Percentiles rank a stretch among this genome's conserved stretches.
phyloP scores from a whole-genome alignment of 2,329 filamentous ascomycete species.

The Myotisia sp. region DNA sequence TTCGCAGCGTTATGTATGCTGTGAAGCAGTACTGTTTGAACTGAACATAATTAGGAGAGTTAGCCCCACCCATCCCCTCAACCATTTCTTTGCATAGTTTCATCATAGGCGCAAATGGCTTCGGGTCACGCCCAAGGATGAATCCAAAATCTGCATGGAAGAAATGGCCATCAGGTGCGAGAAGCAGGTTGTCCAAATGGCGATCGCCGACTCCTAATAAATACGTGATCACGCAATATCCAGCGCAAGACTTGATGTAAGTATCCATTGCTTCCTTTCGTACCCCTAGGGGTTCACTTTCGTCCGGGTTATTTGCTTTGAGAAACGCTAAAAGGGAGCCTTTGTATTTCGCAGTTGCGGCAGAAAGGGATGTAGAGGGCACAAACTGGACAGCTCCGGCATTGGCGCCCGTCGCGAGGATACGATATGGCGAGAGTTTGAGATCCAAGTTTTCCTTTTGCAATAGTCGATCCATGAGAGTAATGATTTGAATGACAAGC shows the following conservation, averaged over 20 bases:
- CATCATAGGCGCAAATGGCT: constrained; percentile 93
- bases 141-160: constrained; percentile 98
- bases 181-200: constrained; percentile 85
- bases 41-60: constrained; percentile 64
- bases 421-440: constrained; percentile 89
- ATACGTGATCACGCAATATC: constrained; percentile 97
- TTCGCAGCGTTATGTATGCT: constrained; percentile 79
- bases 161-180: constrained; percentile 82
- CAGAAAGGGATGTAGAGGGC: constrained; percentile 68
- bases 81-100: constrained; percentile 98
- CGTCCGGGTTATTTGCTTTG: constrained; percentile 76
- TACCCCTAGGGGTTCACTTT: constrained; percentile 65
- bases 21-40: constrained; percentile 97
- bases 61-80: constrained; percentile 85
- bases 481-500: constrained; percentile 93
- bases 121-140: constrained; percentile 90
- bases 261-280: constrained; percentile 88
- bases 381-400: constrained; percentile 92
- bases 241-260: constrained; percentile 88
- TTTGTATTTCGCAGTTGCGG: constrained; percentile 70
- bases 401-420: constrained; percentile 77
- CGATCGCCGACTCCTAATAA: constrained; percentile 91
- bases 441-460: constrained; percentile 93
- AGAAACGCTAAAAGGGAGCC: constrained; percentile 68
- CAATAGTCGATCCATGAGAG: constrained; percentile 88